Evolutionary conservation across 176 grass and related monocot species (phyloP).

Genomic region (Ananas comosus): DNA sequence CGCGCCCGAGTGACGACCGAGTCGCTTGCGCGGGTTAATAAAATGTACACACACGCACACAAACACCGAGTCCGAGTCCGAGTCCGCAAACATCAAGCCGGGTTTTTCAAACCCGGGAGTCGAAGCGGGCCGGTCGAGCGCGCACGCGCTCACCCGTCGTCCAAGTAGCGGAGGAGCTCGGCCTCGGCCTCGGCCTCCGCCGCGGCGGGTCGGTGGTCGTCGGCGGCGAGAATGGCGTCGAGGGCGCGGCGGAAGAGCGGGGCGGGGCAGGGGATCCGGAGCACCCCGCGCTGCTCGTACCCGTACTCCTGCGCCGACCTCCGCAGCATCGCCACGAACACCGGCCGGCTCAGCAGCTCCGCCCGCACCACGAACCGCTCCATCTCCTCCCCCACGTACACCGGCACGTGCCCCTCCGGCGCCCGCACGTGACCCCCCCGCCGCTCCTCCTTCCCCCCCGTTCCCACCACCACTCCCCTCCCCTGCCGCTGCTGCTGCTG

Average conservation of each 20-base stretch:
- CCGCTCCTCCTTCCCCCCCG: not conserved
- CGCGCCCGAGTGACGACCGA: not conserved
- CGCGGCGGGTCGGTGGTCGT: too few species aligned
- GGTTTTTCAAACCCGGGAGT: too few species aligned
- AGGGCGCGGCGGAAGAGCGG: slow-evolving; percentile 47
- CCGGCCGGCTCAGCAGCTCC: slow-evolving; percentile 51
- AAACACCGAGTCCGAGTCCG: not conserved
- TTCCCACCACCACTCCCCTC: not conserved
- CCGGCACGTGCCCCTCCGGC: slow-evolving; percentile 64
- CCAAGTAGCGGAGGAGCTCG: not conserved
- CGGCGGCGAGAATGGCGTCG: slow-evolving; percentile 19
- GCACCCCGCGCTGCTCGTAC: slow-evolving; percentile 53
- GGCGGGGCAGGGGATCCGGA: slow-evolving; percentile 58
- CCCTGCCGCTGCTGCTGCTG: not conserved
- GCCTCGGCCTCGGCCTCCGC: too few species aligned
- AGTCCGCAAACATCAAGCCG: too few species aligned
- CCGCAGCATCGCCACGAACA: slow-evolving; percentile 49
- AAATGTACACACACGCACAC: not conserved
- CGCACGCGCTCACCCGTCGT: not conserved
- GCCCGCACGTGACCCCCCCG: slow-evolving; percentile 5
- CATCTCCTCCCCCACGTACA: slow-evolving; percentile 56
- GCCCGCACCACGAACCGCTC: slow-evolving; percentile 60
- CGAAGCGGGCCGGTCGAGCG: too few species aligned
- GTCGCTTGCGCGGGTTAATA: not conserved
- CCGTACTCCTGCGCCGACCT: slow-evolving; percentile 71